Percentiles rank a stretch among this genome's conserved stretches.
Conservation (phyloP, 345 rosid genomes). For the Gossypium rotundifolium region DNA sequence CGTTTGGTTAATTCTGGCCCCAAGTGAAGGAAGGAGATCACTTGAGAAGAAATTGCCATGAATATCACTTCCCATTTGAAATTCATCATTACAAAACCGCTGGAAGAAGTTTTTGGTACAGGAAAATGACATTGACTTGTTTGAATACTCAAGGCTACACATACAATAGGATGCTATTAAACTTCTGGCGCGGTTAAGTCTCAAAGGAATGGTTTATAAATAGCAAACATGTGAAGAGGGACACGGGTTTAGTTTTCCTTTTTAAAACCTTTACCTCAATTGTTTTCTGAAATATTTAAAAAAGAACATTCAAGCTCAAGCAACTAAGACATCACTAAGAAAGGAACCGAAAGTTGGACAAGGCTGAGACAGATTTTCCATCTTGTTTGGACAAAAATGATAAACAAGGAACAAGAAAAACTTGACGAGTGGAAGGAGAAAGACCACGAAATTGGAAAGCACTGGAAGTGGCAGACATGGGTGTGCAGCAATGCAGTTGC, state of each 20-base stretch:
- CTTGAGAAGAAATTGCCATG: slow-evolving; percentile 66
- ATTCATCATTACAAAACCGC: slow-evolving; percentile 72
- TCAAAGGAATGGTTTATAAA: slow-evolving; percentile 38
- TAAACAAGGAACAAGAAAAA: slow-evolving; percentile 17
- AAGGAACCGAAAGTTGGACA: slow-evolving; percentile 23
- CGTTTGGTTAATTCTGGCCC: slow-evolving; percentile 78
- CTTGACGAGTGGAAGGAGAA: slow-evolving; percentile 17
- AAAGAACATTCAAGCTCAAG: slow-evolving; percentile 25
- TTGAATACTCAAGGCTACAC: slow-evolving; percentile 11
- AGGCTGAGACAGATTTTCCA: slow-evolving; percentile 22
- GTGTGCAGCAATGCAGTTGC: slow-evolving; percentile 36
- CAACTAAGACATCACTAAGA: slow-evolving; percentile 36
- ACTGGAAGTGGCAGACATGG: slow-evolving; percentile 67
- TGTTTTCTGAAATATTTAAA: slow-evolving; percentile 29
- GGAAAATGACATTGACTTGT: slow-evolving; percentile 48
- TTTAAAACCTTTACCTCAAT: slow-evolving; percentile 29
- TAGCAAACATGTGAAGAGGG: slow-evolving; percentile 39
- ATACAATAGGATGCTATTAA: slow-evolving; percentile 17
- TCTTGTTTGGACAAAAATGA: slow-evolving; percentile 36
- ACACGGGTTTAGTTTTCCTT: slow-evolving; percentile 45
- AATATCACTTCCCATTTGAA: slow-evolving; percentile 32
- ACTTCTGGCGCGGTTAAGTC: slow-evolving; percentile 21
- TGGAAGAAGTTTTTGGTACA: slow-evolving; percentile 57
- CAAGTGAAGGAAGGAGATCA: slow-evolving; percentile 90
- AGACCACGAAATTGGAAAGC: slow-evolving; percentile 18